Evolutionary conservation across 23 red algal species (phyloP).

Genomic region (Pyropia haitanensis): DNA sequence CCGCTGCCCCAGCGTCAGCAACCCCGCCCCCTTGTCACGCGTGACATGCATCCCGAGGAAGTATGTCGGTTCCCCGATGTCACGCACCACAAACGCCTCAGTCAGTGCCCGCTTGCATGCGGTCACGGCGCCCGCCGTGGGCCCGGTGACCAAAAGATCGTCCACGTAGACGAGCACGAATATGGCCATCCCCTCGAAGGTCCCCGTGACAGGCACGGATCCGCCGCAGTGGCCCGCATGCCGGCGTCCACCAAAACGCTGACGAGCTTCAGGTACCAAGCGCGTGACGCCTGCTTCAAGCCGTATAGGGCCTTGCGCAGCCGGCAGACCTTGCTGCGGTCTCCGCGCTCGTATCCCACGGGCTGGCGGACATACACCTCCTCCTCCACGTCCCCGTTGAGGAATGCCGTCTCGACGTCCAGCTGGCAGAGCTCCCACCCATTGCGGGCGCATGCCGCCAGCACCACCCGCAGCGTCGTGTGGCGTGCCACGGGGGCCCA

Average conservation of each 20-base stretch:
- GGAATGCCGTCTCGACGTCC: conserved; percentile 15
- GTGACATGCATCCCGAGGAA: too few species aligned
- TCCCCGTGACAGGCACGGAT: neutral
- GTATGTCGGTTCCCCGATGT: too few species aligned
- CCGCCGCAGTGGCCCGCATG: neutral
- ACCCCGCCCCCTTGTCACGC: too few species aligned
- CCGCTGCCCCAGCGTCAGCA: too few species aligned
- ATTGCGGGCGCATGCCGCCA: neutral
- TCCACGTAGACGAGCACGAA: conserved; percentile 28
- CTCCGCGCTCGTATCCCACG: neutral
- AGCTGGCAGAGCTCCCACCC: neutral
- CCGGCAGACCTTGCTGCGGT: too few species aligned
- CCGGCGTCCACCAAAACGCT: neutral
- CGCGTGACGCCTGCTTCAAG: conserved; percentile 10
- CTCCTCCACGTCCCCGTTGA: conserved; percentile 14
- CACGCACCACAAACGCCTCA: too few species aligned
- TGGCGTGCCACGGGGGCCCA: conserved; percentile 7
- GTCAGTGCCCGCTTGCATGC: too few species aligned
- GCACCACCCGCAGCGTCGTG: conserved; percentile 3
- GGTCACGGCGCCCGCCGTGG: too few species aligned
- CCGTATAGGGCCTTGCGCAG: too few species aligned
- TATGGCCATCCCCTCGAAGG: neutral
- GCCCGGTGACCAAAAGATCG: conserved; percentile 2
- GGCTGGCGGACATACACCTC: conserved; percentile 8
- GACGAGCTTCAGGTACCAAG: conserved; percentile 2